Conservation (phyloP, 1,284 basidiomycete genomes). For the Bjerkandera adusta region DNA sequence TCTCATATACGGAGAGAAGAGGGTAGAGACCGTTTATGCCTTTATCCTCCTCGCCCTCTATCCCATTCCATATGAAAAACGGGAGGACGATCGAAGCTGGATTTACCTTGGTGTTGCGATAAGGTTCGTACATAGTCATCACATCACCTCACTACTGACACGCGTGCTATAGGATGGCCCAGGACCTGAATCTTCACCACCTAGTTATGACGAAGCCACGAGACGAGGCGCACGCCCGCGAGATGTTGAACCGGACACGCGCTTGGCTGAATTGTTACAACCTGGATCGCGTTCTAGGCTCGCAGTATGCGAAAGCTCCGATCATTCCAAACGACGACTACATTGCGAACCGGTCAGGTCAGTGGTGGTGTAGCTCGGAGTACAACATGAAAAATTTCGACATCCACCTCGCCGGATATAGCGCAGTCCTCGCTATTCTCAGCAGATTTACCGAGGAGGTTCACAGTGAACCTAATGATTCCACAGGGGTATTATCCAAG, state of each 20-base stretch:
- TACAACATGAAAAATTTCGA: slow-evolving; percentile 71
- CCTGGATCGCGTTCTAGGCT: slow-evolving; percentile 75
- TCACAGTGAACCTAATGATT: slow-evolving; percentile 67
- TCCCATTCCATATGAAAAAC: slow-evolving; percentile 65
- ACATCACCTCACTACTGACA: not conserved
- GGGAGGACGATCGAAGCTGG: slow-evolving; percentile 81
- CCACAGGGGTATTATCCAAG: slow-evolving; percentile 69
- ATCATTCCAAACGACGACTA: slow-evolving; percentile 75
- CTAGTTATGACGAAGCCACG: slow-evolving; percentile 63
- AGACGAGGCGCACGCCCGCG: slow-evolving; percentile 73
- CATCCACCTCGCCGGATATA: slow-evolving; percentile 73
- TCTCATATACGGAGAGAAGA: slow-evolving; percentile 69
- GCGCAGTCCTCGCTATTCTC: slow-evolving; percentile 62
- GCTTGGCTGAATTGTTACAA: slow-evolving; percentile 88
- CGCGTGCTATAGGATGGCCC: slow-evolving; percentile 55
- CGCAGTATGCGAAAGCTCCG: slow-evolving; percentile 82
- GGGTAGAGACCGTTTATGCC: slow-evolving; percentile 71
- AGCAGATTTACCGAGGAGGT: slow-evolving; percentile 57
- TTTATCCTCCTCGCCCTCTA: slow-evolving; percentile 73
- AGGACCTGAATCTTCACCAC: slow-evolving; percentile 79
- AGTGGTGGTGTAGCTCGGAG: slow-evolving; percentile 70
- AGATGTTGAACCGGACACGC: slow-evolving; percentile 82
- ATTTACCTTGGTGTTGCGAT: slow-evolving; percentile 78
- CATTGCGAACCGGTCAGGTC: slow-evolving; percentile 66
- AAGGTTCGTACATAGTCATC: slow-evolving; percentile 38